Percentiles rank a stretch among this genome's conserved stretches.
Conservation (phyloP, 2,329 filamentous ascomycete species). For the Nannizzia gypsea region DNA sequence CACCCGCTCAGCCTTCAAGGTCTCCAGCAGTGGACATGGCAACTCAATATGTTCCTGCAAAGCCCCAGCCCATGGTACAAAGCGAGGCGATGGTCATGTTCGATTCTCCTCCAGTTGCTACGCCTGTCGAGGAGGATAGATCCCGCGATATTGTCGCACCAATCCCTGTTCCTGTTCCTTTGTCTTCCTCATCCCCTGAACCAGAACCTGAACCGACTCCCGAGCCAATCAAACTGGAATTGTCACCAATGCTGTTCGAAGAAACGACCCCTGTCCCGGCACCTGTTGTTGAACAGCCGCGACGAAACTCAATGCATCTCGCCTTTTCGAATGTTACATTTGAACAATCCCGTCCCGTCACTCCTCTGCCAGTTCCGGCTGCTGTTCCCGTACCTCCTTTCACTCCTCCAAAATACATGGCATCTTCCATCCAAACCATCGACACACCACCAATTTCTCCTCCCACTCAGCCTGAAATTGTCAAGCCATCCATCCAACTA, state of each 20-base stretch:
- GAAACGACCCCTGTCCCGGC: constrained; percentile 34
- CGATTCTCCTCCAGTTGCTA: constrained; percentile 30
- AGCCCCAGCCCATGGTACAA: not conserved
- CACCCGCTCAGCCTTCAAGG: not conserved
- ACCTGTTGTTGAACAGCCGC: constrained; percentile 25
- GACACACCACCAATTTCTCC: constrained; percentile 9
- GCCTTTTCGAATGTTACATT: constrained; percentile 24
- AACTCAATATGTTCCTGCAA: not conserved
- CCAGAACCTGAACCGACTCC: constrained; percentile 4
- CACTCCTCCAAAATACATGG: not conserved
- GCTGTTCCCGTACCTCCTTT: not conserved
- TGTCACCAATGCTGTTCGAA: constrained; percentile 25
- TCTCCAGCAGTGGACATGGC: not conserved
- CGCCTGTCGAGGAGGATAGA: not conserved
- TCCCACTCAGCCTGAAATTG: not conserved
- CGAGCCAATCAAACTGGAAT: constrained; percentile 19
- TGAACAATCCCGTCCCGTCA: constrained; percentile 23
- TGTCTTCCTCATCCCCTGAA: constrained; percentile 9
- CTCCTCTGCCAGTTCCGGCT: not conserved
- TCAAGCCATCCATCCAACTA: constrained; percentile 14
- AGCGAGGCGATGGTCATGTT: constrained; percentile 18
- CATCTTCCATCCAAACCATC: constrained; percentile 10
- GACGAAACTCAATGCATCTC: constrained; percentile 19
- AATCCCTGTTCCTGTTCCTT: constrained; percentile 3
- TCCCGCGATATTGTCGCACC: not conserved